Conservation (phyloP, 306 rosid genomes). For the Trifolium repens region DNA sequence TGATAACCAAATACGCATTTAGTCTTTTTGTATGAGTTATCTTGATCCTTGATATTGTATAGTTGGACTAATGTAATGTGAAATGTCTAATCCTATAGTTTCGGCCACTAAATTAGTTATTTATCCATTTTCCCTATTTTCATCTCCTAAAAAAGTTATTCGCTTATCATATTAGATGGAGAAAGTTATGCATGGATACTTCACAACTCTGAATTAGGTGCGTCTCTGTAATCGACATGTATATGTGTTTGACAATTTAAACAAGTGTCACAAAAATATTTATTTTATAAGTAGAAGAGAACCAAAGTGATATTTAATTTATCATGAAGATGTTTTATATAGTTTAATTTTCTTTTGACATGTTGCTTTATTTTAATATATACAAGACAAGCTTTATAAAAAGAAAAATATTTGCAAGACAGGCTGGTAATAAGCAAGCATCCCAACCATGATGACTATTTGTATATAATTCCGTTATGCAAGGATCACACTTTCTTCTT, state of each 20-base stretch:
- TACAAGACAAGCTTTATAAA: conserved; percentile 48
- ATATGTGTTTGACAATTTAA: neutral
- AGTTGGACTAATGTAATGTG: neutral
- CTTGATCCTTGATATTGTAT: neutral
- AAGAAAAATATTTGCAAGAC: conserved; percentile 28
- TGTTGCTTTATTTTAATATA: conserved; percentile 42
- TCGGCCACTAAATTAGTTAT: neutral
- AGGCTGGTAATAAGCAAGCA: conserved; percentile 55
- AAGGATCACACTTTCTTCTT: conserved; percentile 51
- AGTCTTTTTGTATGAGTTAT: neutral
- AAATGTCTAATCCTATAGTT: neutral
- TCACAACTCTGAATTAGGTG: no score
- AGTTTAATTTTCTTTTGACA: conserved; percentile 6
- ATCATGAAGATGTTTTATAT: neutral
- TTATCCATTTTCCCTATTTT: neutral
- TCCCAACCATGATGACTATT: conserved; percentile 45
- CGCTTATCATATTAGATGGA: neutral
- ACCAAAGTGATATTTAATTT: neutral
- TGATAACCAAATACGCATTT: no score
- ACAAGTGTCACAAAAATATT: neutral
- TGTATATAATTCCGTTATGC: conserved; percentile 54
- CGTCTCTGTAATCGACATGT: no score
- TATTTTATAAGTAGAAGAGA: neutral
- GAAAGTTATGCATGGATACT: neutral
- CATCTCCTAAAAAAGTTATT: neutral